Percentiles rank a stretch among this genome's conserved stretches.
Evolutionary conservation across 2,329 filamentous ascomycete genomes (phyloP).

Genomic region (Paecilomyces sp.): DNA sequence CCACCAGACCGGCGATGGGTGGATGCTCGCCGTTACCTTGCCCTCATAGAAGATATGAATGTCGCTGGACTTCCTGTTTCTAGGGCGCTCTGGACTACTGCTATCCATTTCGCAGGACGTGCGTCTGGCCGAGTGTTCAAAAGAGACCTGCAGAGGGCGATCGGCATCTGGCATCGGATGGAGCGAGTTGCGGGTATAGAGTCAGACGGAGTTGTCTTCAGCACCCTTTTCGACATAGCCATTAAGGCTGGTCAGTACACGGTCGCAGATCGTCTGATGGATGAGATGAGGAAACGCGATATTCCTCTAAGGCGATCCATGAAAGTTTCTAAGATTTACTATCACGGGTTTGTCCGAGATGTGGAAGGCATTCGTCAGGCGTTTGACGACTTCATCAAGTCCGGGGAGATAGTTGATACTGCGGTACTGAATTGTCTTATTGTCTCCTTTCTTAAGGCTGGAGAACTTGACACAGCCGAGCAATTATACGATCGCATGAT

Average conservation of each 20-base stretch:
- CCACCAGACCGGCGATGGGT: conserved; percentile 28
- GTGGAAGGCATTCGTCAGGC: conserved; percentile 66
- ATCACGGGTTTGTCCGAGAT: conserved; percentile 68
- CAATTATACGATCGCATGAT: conserved; percentile 84
- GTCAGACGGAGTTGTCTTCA: conserved; percentile 77
- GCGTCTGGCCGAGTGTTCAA: conserved; percentile 56
- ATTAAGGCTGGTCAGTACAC: conserved; percentile 76
- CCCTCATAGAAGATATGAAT: conserved; percentile 76
- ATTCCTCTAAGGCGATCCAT: conserved; percentile 70
- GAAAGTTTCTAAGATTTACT: conserved; percentile 74
- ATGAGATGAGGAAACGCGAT: conserved; percentile 68
- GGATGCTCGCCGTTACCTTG: conserved; percentile 72
- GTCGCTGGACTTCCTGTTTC: conserved; percentile 62
- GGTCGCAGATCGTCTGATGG: conserved; percentile 76
- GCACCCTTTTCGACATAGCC: conserved; percentile 83
- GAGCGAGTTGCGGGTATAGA: conserved; percentile 61
- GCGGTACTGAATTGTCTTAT: conserved; percentile 83
- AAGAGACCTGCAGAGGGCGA: conserved; percentile 58
- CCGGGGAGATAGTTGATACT: conserved; percentile 82
- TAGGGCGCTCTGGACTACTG: conserved; percentile 71
- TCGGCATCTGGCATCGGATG: conserved; percentile 85
- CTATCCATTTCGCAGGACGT: conserved; percentile 69
- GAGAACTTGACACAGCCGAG: conserved; percentile 70
- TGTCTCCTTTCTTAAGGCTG: conserved; percentile 65
- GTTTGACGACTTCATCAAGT: conserved; percentile 75